phyloP scores from a whole-genome alignment of 768 basidiomycete species.

The Russula compacta region DNA sequence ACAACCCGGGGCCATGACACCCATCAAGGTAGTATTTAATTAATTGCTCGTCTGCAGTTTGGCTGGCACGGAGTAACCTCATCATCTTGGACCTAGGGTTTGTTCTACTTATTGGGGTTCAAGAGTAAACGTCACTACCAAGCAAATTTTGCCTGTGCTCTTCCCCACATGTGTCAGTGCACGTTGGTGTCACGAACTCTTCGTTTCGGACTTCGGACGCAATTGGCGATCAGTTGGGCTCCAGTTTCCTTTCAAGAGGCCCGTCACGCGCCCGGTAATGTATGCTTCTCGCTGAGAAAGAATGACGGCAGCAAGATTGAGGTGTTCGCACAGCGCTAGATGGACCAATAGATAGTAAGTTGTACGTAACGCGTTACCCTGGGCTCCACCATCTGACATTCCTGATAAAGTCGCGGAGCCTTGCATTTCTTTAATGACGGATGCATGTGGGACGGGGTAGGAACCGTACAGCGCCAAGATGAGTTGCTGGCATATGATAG shows the following conservation, averaged over 20 bases:
- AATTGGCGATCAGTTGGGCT: background rate
- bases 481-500: background rate
- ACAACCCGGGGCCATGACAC: background rate
- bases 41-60: background rate
- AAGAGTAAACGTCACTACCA: background rate
- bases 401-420: background rate
- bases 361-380: background rate
- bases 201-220: background rate
- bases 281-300: background rate
- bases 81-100: background rate
- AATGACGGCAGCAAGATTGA: background rate
- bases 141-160: background rate
- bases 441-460: background rate
- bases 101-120: background rate
- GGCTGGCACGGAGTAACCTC: background rate
- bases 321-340: background rate
- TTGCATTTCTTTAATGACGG: background rate
- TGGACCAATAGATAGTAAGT: background rate
- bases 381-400: background rate
- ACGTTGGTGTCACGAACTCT: background rate
- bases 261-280: background rate
- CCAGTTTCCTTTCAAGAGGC: background rate
- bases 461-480: background rate
- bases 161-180: background rate
- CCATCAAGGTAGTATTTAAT: background rate